Evolutionary conservation across 371 early-diverging fungal species (phyloP).

Genomic region (Haplosporangium sp.): DNA sequence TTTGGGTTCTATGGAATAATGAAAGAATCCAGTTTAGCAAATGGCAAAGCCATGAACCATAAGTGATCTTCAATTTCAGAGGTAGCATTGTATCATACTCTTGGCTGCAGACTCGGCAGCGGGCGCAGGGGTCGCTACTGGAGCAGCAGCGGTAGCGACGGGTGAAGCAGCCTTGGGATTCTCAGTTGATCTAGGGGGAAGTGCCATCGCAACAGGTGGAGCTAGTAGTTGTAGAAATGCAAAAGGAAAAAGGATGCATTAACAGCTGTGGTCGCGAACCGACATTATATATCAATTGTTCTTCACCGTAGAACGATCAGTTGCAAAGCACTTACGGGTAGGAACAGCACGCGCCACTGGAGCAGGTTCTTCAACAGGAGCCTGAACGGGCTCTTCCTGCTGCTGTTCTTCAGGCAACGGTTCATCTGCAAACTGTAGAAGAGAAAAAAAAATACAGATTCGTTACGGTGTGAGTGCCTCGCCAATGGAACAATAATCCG

Average conservation of each 20-base stretch:
- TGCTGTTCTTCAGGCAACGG: constrained; percentile 33
- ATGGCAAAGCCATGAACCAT: no score
- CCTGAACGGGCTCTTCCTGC: constrained; percentile 21
- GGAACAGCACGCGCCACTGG: constrained; percentile 31
- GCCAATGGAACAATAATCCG: not conserved
- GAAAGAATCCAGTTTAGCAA: not conserved
- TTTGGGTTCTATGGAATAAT: constrained; percentile 58
- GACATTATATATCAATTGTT: not conserved
- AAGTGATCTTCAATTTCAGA: no score
- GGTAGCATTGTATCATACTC: constrained; percentile 10
- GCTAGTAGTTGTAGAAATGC: constrained; percentile 14
- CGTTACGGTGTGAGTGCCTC: not conserved
- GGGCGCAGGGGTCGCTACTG: not conserved
- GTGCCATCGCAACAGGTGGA: constrained; percentile 9
- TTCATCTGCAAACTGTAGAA: constrained; percentile 40
- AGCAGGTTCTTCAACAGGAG: constrained; percentile 32
- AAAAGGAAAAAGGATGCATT: not conserved
- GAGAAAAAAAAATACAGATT: not conserved
- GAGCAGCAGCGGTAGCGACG: constrained; percentile 8
- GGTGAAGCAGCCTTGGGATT: constrained; percentile 6
- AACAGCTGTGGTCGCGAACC: not conserved
- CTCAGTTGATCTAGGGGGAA: constrained; percentile 12
- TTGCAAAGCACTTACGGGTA: constrained; percentile 21
- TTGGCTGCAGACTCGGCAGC: constrained; percentile 14
- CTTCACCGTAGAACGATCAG: not conserved